Conservation (phyloP, 257 asterid species). For the Schizonepeta tenuifolia region DNA sequence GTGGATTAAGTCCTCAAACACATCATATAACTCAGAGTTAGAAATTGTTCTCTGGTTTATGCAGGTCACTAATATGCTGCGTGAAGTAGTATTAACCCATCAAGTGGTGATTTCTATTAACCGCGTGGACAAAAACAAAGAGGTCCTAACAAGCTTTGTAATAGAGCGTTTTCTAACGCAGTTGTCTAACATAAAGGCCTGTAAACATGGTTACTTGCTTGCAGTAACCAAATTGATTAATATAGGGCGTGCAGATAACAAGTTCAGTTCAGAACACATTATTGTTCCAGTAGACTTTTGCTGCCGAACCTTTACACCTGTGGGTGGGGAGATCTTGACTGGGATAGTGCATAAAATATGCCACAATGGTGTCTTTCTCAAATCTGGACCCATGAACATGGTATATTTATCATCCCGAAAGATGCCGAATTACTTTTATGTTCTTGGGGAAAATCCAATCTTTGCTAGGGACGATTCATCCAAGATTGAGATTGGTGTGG, state of each 20-base stretch:
- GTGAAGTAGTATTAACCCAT: slow-evolving; percentile 32
- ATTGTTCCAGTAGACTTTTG: slow-evolving; percentile 54
- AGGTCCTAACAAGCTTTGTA: slow-evolving; percentile 44
- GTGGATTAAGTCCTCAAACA: not conserved
- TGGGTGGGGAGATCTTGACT: slow-evolving; percentile 59
- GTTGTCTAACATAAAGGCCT: slow-evolving; percentile 42
- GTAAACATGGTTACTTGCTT: slow-evolving; percentile 61
- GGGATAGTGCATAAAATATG: slow-evolving; percentile 53
- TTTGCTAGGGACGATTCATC: slow-evolving; percentile 56
- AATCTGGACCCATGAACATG: slow-evolving; percentile 78
- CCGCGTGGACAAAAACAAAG: slow-evolving; percentile 36
- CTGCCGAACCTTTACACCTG: slow-evolving; percentile 65
- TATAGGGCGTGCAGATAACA: slow-evolving; percentile 52
- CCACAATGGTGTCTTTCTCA: slow-evolving; percentile 55
- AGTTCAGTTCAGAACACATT: slow-evolving; percentile 26
- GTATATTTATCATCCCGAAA: slow-evolving; percentile 46
- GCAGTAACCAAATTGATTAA: slow-evolving; percentile 64
- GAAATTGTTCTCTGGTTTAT: slow-evolving; percentile 14
- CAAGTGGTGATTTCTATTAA: slow-evolving; percentile 49
- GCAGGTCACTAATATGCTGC: slow-evolving; percentile 52
- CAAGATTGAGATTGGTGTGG: slow-evolving; percentile 62
- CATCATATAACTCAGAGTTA: not conserved
- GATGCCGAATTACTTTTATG: slow-evolving; percentile 65
- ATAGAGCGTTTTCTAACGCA: slow-evolving; percentile 45
- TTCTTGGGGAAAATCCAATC: slow-evolving; percentile 38